Evolutionary conservation across 139 green algal genomes (phyloP).

Genomic region (Picochlorum sp.): DNA sequence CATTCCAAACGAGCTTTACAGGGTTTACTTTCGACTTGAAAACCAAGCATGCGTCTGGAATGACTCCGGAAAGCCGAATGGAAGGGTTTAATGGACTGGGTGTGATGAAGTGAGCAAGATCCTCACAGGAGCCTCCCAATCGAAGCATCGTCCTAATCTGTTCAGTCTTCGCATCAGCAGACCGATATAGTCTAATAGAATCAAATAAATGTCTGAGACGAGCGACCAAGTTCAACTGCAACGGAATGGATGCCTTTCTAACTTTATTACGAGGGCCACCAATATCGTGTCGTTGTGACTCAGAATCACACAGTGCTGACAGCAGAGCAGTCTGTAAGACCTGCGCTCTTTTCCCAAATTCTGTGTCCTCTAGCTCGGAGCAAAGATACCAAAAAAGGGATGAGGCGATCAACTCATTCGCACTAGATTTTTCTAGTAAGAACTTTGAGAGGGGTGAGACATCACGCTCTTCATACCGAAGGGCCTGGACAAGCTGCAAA

Average conservation of each 20-base stretch:
- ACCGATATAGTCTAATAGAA: slow-evolving; percentile 40
- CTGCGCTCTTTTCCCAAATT: slow-evolving; percentile 52
- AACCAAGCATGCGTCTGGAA: slow-evolving; percentile 65
- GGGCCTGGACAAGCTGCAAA: slow-evolving; percentile 88
- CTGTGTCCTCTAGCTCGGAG: slow-evolving; percentile 69
- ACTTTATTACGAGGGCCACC: not conserved
- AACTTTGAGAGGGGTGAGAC: slow-evolving; percentile 59
- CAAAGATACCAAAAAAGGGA: slow-evolving; percentile 82
- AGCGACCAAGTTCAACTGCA: slow-evolving; percentile 63
- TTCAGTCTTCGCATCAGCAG: slow-evolving; percentile 37
- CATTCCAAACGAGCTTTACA: slow-evolving; percentile 30
- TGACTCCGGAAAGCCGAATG: slow-evolving; percentile 56
- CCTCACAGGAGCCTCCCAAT: slow-evolving; percentile 41
- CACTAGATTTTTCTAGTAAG: slow-evolving; percentile 52
- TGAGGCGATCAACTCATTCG: slow-evolving; percentile 57
- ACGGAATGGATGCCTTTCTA: slow-evolving; percentile 33
- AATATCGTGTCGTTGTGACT: not conserved
- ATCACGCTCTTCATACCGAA: slow-evolving; percentile 78
- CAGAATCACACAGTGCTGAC: slow-evolving; percentile 2
- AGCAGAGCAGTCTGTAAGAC: slow-evolving; percentile 38
- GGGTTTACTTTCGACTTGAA: slow-evolving; percentile 89
- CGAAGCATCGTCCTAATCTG: slow-evolving; percentile 24
- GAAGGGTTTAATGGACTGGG: slow-evolving; percentile 68
- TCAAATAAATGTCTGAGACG: slow-evolving; percentile 51
- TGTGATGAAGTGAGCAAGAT: slow-evolving; percentile 55